Conservation (phyloP, 371 early-diverging fungal species). For the Catenaria anguillulae region DNA sequence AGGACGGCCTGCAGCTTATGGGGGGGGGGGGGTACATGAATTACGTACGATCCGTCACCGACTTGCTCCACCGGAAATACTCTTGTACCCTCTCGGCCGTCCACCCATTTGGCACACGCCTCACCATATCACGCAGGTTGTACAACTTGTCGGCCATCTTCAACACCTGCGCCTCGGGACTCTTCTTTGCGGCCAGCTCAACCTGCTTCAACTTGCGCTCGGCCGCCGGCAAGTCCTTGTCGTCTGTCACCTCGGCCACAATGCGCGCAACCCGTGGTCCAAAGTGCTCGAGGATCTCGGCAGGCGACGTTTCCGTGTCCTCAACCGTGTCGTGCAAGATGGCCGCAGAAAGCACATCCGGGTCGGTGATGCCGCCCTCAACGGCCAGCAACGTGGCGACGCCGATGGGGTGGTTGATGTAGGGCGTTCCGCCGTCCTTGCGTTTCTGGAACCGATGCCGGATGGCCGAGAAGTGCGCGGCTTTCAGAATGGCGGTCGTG, state of each 20-base stretch:
- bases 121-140: conserved; percentile 29
- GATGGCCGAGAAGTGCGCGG: conserved; percentile 28
- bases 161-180: conserved; percentile 30
- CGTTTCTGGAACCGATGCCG: conserved; percentile 31
- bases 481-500: conserved; percentile 12
- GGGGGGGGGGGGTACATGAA: too few relatives aligned
- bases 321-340: conserved; percentile 43
- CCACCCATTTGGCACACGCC: conserved; percentile 28
- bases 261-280: conserved; percentile 25
- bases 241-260: conserved; percentile 36
- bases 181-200: conserved; percentile 23
- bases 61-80: conserved; percentile 36
- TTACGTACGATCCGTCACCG: conserved; percentile 27
- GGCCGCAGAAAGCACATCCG: conserved; percentile 26
- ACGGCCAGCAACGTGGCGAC: conserved; percentile 19
- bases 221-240: conserved; percentile 21
- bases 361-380: conserved; percentile 29
- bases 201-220: conserved; percentile 25
- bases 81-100: conserved; percentile 22
- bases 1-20: too few relatives aligned
- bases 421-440: conserved; percentile 24
- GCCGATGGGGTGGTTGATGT: conserved; percentile 43
- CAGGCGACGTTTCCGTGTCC: conserved; percentile 36
- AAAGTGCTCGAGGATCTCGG: conserved; percentile 27
- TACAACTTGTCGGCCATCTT: conserved; percentile 41